These are phyloP conservation scores for Rhodamnia rubescens DNA, from an alignment of 345 rosid genomes.

Conservation along the genomic window DNA sequence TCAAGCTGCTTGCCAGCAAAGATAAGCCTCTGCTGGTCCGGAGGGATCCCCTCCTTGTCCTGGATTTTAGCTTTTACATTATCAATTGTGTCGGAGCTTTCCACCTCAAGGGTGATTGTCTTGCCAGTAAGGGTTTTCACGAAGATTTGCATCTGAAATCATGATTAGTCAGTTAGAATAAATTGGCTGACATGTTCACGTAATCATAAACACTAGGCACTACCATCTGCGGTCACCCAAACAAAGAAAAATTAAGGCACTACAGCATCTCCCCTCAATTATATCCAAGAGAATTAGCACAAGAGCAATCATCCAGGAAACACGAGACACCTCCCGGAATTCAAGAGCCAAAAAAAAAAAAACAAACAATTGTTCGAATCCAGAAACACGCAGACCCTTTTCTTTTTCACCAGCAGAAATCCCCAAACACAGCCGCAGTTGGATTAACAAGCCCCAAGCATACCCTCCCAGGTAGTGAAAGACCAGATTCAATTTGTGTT, in stretches of 20 bases:
- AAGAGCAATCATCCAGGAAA: not conserved
- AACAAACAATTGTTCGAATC: not conserved
- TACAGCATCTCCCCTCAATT: not conserved
- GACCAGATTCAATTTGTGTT: not conserved
- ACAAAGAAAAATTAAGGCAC: not conserved
- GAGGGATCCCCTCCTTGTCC: conserved; percentile 1
- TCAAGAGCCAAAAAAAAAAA: not conserved
- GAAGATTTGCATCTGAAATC: conserved; percentile 1
- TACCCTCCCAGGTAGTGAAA: not conserved
- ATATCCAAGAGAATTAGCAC: not conserved
- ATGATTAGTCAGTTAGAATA: not conserved
- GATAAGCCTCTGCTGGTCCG: conserved; percentile 1
- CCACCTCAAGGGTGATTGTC: conserved; percentile 1
- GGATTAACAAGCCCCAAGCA: not conserved
- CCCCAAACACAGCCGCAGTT: not conserved
- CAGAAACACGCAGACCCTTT: not conserved
- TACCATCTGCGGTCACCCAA: not conserved
- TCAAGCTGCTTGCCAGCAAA: conserved; percentile 2
- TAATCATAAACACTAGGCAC: not conserved
- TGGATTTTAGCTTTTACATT: not conserved
- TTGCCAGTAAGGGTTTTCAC: not conserved
- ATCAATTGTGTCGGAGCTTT: not conserved
- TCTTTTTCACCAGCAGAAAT: not conserved
- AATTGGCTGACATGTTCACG: not conserved
- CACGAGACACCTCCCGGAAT: not conserved